A percentile compares a stretch with the other conserved stretches of the same genome.
Conservation (phyloP, 306 rosid genomes). For the Begonia loranthoides region DNA sequence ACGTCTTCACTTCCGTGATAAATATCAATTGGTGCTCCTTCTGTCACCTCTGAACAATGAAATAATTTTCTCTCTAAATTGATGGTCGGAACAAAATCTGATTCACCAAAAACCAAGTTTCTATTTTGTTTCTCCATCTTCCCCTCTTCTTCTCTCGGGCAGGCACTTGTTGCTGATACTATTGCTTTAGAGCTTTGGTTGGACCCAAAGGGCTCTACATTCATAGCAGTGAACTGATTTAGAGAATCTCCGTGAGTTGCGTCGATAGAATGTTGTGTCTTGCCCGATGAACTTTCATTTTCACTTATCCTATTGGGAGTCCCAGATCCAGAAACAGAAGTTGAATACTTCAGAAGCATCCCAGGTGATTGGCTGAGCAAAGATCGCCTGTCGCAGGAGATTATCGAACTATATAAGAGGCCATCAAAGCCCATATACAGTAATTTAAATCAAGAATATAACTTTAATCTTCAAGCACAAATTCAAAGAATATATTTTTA, state of each 20-base stretch:
- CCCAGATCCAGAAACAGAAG: slow-evolving; percentile 29
- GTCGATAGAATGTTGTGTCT: slow-evolving; percentile 20
- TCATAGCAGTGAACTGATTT: slow-evolving; percentile 21
- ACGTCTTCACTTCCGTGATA: slow-evolving; percentile 17
- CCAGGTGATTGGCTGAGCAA: slow-evolving; percentile 80
- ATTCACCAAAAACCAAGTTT: slow-evolving; percentile 30
- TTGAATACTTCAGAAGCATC: slow-evolving; percentile 18
- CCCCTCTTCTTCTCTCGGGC: slow-evolving; percentile 14
- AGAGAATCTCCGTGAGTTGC: slow-evolving; percentile 19
- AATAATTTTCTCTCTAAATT: slow-evolving; percentile 55
- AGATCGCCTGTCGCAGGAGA: slow-evolving; percentile 57
- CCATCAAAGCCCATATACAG: too few species aligned
- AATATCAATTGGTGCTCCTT: slow-evolving; percentile 17
- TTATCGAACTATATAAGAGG: neutral
- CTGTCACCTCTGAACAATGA: slow-evolving; percentile 25
- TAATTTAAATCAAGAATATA: neutral
- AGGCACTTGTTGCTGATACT: slow-evolving; percentile 21
- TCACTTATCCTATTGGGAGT: slow-evolving; percentile 26
- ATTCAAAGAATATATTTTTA: too few species aligned
- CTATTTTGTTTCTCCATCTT: slow-evolving; percentile 34
- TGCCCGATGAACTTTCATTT: slow-evolving; percentile 27
- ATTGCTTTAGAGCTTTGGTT: slow-evolving; percentile 23
- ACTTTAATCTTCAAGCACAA: too few species aligned
- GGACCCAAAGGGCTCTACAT: slow-evolving; percentile 16
- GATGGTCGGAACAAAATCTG: slow-evolving; percentile 35